phyloP scores from a whole-genome alignment of 2,329 filamentous ascomycete species.

The Chaetomium globosum region DNA sequence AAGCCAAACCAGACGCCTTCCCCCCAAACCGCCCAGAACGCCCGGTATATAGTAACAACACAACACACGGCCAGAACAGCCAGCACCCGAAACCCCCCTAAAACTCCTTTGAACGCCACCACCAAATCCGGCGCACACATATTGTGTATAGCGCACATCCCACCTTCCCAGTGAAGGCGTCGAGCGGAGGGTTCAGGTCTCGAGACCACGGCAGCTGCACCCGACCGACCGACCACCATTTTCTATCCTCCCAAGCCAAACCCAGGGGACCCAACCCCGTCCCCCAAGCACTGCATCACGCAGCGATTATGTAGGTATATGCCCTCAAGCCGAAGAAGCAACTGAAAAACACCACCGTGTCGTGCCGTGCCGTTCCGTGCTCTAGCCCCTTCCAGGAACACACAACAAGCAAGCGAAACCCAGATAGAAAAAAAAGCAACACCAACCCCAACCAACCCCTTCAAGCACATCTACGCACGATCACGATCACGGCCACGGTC shows the following conservation, averaged over 20 bases:
- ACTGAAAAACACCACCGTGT: too few species aligned
- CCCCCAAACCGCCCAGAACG: background rate
- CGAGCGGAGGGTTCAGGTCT: background rate
- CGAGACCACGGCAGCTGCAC: background rate
- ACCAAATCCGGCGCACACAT: background rate
- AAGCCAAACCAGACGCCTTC: constrained; percentile 12
- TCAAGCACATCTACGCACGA: background rate
- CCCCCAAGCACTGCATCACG: background rate
- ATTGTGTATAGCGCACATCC: background rate
- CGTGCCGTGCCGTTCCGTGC: too few species aligned
- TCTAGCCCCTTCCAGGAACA: too few species aligned
- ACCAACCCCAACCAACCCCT: too few species aligned
- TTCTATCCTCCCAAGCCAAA: background rate
- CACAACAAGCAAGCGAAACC: too few species aligned
- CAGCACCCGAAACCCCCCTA: background rate
- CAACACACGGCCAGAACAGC: constrained; percentile 1
- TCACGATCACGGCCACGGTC: background rate
- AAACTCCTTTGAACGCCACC: constrained; percentile 19
- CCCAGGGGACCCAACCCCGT: background rate
- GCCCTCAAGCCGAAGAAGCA: background rate
- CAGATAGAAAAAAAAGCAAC: background rate
- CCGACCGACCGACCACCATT: background rate
- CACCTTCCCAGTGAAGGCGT: background rate
- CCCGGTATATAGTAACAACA: constrained; percentile 17
- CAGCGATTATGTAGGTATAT: constrained; percentile 9